Evolutionary conservation across 352 stramenopile genomes (phyloP), one percentile per base, ranked within the genome.

Genomic region (Phytopythium kandeliae): DNA sequence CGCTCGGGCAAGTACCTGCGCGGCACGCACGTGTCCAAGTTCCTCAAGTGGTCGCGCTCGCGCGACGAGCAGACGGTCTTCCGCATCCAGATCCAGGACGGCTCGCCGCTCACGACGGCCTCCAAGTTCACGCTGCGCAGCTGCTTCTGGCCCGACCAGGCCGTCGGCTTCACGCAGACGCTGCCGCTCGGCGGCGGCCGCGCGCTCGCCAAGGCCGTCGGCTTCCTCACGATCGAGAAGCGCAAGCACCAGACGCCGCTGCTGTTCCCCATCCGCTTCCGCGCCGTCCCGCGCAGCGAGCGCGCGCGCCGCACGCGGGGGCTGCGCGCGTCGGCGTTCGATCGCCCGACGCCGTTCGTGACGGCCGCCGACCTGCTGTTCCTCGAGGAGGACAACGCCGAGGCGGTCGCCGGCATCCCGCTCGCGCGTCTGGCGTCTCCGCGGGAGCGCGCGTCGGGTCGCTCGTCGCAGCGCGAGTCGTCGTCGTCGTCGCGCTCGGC

Each of bases 1-100:
- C 63, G 58, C 41, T 60, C 68, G 16, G 71, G 71, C 25, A 80
- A 82, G 50, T 86, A 79, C 44, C 41, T 86, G 46, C 69, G 75
- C n/a, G 75, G 60, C 21, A 79, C 72, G 21, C 70, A 71, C 50
- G 69, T 86, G 37, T 82, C 67, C 54, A 84, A 85, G 57, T 86
- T 70, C 46, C 65, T 86, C n/a, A 74, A 75, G 44, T 86, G 75
- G 75, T 86, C 75, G 2, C 59, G 55, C 10, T 43, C 63, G 16
- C 69, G 75, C 10, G 75, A 86, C 48, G 67, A 84, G 47, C 72
- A 83, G 53, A 83, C 75, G 1, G 68, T 86, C 25, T 86, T 86
- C 55, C 55, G 72, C 25, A 74, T 86, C 41, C 72, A 83, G 35
- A 81, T 76, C 22, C 35, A 60, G 2, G 72, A 86, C 62, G 58